Evolutionary conservation across 768 basidiomycete species (phyloP).

Genomic region (Russula griseocarnosa): DNA sequence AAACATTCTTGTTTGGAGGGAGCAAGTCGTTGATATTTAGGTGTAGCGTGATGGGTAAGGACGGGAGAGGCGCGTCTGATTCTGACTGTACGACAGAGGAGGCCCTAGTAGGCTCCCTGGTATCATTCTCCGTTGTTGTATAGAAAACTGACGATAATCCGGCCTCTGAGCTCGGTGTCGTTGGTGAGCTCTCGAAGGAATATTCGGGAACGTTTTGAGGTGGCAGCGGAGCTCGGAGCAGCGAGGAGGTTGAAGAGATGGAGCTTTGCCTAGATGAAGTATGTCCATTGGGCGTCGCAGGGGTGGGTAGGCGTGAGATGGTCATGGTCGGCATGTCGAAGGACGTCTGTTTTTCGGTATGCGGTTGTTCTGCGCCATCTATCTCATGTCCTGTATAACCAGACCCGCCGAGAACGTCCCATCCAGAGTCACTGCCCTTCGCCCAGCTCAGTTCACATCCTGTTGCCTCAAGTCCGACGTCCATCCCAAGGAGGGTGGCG

Average conservation of each 20-base stretch:
- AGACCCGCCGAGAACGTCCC: constrained; percentile 58
- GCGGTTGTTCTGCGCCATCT: constrained; percentile 38
- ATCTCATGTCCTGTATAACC: constrained; percentile 73
- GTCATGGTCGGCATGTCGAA: constrained; percentile 40
- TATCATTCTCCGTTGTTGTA: constrained; percentile 35
- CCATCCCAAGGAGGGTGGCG: constrained; percentile 75
- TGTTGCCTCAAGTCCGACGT: constrained; percentile 64
- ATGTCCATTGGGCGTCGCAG: constrained; percentile 32
- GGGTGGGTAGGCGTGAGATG: constrained; percentile 9
- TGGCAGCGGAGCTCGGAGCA: constrained; percentile 73
- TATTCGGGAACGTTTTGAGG: constrained; percentile 60
- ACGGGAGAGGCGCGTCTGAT: constrained; percentile 36
- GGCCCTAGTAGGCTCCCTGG: constrained; percentile 39
- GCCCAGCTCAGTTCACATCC: constrained; percentile 69
- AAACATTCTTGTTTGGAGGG: constrained; percentile 57
- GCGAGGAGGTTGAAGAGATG: constrained; percentile 49
- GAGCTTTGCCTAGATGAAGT: constrained; percentile 36
- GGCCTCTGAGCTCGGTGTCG: constrained; percentile 45
- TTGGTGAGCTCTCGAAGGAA: constrained; percentile 67
- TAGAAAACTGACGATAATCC: constrained; percentile 42
- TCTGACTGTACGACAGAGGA: constrained; percentile 37
- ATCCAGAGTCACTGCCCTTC: constrained; percentile 45
- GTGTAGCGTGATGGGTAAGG: constrained; percentile 68
- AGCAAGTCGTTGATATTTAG: constrained; percentile 76
- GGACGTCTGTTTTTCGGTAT: constrained; percentile 21